These are phyloP conservation scores for Leptographium galeiforme DNA, from an alignment of 2,329 filamentous ascomycete species.

Conservation along the genomic window DNA sequence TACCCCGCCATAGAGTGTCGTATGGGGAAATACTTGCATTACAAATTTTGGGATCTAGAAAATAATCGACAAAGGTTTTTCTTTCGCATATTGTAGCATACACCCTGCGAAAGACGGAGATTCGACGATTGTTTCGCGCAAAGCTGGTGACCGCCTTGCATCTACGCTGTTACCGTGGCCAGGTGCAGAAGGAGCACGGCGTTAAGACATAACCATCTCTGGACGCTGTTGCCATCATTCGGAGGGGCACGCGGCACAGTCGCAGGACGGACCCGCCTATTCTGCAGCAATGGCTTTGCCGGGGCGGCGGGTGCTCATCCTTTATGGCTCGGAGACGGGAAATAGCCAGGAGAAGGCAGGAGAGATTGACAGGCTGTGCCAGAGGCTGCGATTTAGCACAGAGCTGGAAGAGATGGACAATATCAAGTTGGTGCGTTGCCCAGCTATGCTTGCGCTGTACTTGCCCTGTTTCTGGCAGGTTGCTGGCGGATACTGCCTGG, in stretches of 20 bases:
- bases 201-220: no score
- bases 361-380: constrained; percentile 61
- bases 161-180: not conserved
- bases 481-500: no score
- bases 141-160: not conserved
- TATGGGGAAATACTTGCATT: constrained; percentile 3
- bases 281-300: constrained; percentile 5
- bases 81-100: not conserved
- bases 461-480: no score
- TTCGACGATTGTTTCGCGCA: not conserved
- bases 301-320: constrained; percentile 44
- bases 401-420: constrained; percentile 65
- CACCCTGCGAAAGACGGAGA: not conserved
- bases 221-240: no score
- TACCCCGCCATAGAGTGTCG: constrained; percentile 9
- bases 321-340: constrained; percentile 92
- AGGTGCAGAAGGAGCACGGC: no score
- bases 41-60: not conserved
- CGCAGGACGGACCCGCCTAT: not conserved
- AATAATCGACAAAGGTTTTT: constrained; percentile 1
- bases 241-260: not conserved
- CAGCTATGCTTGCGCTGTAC: not conserved
- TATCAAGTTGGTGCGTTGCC: constrained; percentile 53
- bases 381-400: constrained; percentile 67
- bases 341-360: constrained; percentile 86